phyloP scores from a whole-genome alignment of 805 yeast species.

The Naumovozyma castellii region DNA sequence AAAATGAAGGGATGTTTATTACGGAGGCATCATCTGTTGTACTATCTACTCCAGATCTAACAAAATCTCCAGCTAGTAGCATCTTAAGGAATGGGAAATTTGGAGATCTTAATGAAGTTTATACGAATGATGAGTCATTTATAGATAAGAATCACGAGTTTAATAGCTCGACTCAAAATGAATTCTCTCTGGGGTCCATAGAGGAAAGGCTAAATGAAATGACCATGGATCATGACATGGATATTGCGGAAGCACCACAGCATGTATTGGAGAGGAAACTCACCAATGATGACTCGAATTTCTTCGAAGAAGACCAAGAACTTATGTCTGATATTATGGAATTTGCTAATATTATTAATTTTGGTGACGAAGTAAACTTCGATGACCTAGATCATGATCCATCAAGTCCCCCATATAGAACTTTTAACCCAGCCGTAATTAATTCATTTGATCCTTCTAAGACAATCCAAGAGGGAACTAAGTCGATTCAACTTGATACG shows the following conservation, averaged over 20 bases:
- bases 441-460: not conserved
- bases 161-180: constrained; percentile 3
- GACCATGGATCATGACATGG: constrained; percentile 8
- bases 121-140: not conserved
- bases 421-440: constrained; percentile 4
- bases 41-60: constrained; percentile 30
- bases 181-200: constrained; percentile 19
- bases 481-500: no score
- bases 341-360: constrained; percentile 38
- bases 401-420: not conserved
- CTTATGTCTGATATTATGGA: constrained; percentile 35
- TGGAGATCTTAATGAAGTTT: constrained; percentile 20
- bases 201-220: constrained; percentile 23
- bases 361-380: constrained; percentile 35
- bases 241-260: not conserved
- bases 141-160: not conserved
- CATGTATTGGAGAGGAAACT: not conserved
- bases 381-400: constrained; percentile 22
- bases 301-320: constrained; percentile 24
- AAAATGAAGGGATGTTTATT: constrained; percentile 42
- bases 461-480: no score
- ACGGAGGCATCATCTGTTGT: constrained; percentile 27
- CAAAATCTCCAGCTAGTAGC: constrained; percentile 32
- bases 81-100: constrained; percentile 29
- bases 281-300: not conserved